phyloP scores from a whole-genome alignment of 2,329 filamentous ascomycete species.

The Monilinia fructigena region DNA sequence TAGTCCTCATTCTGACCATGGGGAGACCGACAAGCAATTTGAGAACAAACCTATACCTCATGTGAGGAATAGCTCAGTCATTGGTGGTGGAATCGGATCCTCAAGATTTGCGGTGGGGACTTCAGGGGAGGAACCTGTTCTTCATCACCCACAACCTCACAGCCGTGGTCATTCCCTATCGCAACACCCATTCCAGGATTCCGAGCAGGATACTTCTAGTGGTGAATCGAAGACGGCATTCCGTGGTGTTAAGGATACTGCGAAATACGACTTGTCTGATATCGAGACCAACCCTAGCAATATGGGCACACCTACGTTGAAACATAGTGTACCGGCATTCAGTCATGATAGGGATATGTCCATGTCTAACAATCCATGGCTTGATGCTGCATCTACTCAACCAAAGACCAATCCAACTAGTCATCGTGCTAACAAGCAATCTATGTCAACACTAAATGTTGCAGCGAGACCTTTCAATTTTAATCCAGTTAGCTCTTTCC shows the following conservation, averaged over 20 bases:
- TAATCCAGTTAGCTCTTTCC: conserved; percentile 50
- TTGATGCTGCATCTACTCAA: conserved; percentile 48
- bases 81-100: conserved; percentile 32
- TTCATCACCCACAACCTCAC: conserved; percentile 73
- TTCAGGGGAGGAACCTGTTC: conserved; percentile 53
- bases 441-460: conserved; percentile 79
- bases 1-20: conserved; percentile 55
- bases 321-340: conserved; percentile 49
- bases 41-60: conserved; percentile 27
- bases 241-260: conserved; percentile 25
- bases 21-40: conserved; percentile 30
- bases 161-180: conserved; percentile 70
- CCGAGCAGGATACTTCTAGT: conserved; percentile 46
- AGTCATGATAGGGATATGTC: conserved; percentile 57
- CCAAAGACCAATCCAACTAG: conserved; percentile 47
- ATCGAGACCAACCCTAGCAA: conserved; percentile 74
- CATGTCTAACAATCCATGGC: conserved; percentile 62
- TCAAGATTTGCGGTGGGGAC: conserved; percentile 52
- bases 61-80: conserved; percentile 31
- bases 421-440: conserved; percentile 65
- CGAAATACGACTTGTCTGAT: conserved; percentile 56
- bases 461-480: conserved; percentile 88
- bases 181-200: conserved; percentile 62
- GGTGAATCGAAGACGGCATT: conserved; percentile 31
- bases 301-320: conserved; percentile 60